Evolutionary conservation across 2,329 filamentous ascomycete species (phyloP).

Genomic region (Calcarisporium arbuscula): DNA sequence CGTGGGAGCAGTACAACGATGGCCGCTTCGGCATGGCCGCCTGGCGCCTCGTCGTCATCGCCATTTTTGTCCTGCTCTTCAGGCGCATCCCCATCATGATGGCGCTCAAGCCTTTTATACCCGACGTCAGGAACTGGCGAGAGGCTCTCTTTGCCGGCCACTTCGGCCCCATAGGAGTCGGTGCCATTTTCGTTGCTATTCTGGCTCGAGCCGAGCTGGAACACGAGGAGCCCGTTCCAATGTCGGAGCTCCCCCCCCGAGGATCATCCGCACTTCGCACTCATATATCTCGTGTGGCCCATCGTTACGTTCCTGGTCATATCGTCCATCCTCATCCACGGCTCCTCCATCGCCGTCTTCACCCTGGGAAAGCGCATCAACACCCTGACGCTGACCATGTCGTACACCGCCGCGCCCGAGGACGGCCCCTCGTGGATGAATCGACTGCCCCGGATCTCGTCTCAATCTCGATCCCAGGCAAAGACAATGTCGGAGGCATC

Average conservation of each 20-base stretch:
- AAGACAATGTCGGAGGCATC: slow-evolving; percentile 77
- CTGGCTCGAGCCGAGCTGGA: slow-evolving; percentile 89
- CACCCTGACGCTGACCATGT: slow-evolving; percentile 89
- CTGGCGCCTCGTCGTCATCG: slow-evolving; percentile 90
- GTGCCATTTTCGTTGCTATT: slow-evolving; percentile 92
- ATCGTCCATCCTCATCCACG: slow-evolving; percentile 88
- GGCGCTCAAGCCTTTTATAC: slow-evolving; percentile 82
- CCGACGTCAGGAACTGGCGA: slow-evolving; percentile 96
- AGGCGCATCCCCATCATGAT: slow-evolving; percentile 95
- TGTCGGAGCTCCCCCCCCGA: slow-evolving; percentile 53
- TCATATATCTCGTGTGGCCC: slow-evolving; percentile 89
- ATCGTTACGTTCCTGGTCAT: slow-evolving; percentile 93
- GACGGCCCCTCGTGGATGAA: slow-evolving; percentile 95
- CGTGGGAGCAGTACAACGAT: slow-evolving; percentile 87
- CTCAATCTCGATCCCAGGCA: slow-evolving; percentile 70
- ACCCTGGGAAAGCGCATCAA: slow-evolving; percentile 98
- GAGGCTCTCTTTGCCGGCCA: slow-evolving; percentile 95
- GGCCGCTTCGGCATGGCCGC: slow-evolving; percentile 66
- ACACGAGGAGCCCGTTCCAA: slow-evolving; percentile 65
- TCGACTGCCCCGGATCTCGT: slow-evolving; percentile 66
- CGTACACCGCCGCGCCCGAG: slow-evolving; percentile 85
- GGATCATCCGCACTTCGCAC: slow-evolving; percentile 51
- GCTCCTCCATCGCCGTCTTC: slow-evolving; percentile 96
- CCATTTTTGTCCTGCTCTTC: slow-evolving; percentile 91
- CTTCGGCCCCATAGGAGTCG: slow-evolving; percentile 95